phyloP scores from a whole-genome alignment of 495 filamentous ascomycete species.

The Aspergillus saccharolyticus region DNA sequence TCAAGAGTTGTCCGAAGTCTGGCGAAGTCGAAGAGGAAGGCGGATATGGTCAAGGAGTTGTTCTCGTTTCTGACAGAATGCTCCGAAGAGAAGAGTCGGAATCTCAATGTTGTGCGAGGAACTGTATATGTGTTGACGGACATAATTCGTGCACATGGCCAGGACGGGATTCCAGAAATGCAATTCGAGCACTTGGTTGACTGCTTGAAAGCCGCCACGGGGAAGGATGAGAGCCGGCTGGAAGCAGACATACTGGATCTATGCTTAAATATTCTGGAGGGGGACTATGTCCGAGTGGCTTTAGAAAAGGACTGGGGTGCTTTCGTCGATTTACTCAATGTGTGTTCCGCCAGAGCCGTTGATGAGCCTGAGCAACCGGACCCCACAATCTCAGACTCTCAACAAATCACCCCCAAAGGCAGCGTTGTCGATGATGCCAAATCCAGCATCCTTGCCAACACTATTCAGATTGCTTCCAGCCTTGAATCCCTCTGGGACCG shows the following conservation, averaged over 20 bases:
- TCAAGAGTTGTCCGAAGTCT: conserved; percentile 74
- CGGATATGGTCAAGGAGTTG: conserved; percentile 60
- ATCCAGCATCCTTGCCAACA: conserved; percentile 36
- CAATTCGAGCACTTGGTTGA: conserved; percentile 48
- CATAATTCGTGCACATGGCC: conserved; percentile 45
- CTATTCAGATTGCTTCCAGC: conserved; percentile 35
- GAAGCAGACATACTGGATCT: conserved; percentile 53
- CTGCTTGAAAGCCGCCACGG: conserved; percentile 53
- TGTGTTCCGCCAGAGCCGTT: conserved; percentile 60
- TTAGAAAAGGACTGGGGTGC: conserved; percentile 32
- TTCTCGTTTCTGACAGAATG: conserved; percentile 56
- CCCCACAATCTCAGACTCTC: conserved; percentile 18
- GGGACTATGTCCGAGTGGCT: conserved; percentile 30
- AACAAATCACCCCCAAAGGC: conserved; percentile 18
- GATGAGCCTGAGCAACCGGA: conserved; percentile 23
- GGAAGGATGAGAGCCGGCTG: conserved; percentile 45
- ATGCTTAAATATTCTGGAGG: conserved; percentile 40
- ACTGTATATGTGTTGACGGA: conserved; percentile 65
- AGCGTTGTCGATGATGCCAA: conserved; percentile 32
- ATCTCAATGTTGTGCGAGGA: conserved; percentile 60
- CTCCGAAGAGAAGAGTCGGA: conserved; percentile 43
- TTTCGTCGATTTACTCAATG: conserved; percentile 47
- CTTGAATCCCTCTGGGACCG: conserved; percentile 40
- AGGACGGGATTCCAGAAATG: conserved; percentile 58
- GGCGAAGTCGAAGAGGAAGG: conserved; percentile 72